A percentile compares a stretch with the other conserved stretches of the same genome.
phyloP scores from a whole-genome alignment of 2,329 filamentous ascomycete genomes.

The Calonectria leucothoes region DNA sequence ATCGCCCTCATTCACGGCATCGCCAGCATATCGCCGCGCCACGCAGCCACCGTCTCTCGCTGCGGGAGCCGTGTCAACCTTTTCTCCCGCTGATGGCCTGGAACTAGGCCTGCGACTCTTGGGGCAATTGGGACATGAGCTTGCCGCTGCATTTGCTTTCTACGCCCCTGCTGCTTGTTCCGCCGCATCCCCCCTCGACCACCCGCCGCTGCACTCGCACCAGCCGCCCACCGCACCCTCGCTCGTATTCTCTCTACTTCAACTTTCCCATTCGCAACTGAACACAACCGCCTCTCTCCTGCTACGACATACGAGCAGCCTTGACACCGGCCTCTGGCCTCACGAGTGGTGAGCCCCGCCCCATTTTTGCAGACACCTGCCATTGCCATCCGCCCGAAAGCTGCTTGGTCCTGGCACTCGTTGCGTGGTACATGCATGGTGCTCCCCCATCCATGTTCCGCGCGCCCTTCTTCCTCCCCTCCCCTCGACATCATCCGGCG shows the following conservation, averaged over 20 bases:
- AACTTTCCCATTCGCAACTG: background rate
- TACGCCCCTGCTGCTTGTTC: constrained; percentile 43
- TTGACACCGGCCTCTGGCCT: constrained; percentile 29
- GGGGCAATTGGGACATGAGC: constrained; percentile 55
- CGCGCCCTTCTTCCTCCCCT: constrained; percentile 5
- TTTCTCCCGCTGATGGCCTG: constrained; percentile 49
- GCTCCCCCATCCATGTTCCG: constrained; percentile 2
- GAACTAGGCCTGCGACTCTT: constrained; percentile 41
- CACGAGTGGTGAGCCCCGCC: constrained; percentile 34
- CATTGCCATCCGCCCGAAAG: constrained; percentile 14
- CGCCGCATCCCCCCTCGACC: constrained; percentile 37
- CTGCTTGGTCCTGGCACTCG: constrained; percentile 2
- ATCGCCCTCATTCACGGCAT: constrained; percentile 4
- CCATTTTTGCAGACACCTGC: constrained; percentile 10
- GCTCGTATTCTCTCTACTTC: constrained; percentile 4
- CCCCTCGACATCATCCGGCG: constrained; percentile 9
- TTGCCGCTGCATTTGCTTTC: constrained; percentile 48
- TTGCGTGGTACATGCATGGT: background rate
- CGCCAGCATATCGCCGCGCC: constrained; percentile 8
- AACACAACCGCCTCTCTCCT: background rate
- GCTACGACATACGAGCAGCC: constrained; percentile 7
- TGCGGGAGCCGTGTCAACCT: constrained; percentile 34
- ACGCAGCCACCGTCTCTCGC: constrained; percentile 2
- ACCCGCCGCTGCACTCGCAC: constrained; percentile 6
- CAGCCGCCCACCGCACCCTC: background rate